Evolutionary conservation across 345 rosid genomes (phyloP), one percentile per base, ranked within the genome.

Genomic region (Eucalyptus pumila): DNA sequence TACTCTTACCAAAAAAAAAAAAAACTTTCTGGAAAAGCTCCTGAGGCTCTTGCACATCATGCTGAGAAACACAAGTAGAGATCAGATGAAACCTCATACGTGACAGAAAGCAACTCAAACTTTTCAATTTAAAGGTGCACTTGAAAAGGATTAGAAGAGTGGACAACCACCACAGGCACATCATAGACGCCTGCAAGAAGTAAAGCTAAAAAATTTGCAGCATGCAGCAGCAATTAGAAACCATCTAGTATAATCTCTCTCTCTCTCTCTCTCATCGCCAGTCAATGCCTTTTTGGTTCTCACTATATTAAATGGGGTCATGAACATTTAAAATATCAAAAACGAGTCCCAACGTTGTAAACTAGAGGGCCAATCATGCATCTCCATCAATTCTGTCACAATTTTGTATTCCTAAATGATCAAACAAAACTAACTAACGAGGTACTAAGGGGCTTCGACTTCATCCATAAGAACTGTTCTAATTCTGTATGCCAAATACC

Each of bases 31-130:
- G 5, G 42, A 5, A 40, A 40, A 1, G 62, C 88, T 91, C 95
- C 80, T 89, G 87, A 42, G 94, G 32, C 86, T 89, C 91, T 89
- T 88, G 90, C 90, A 91, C 89, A 6, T 93, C 91, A 88, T 93
- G 94, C 97, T 96, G 87, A 44, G 30, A 27, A 58, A 87, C 0
- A 14, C 80, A 50, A 86, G 37, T 8, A 50, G 58, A n/a, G 26
- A 14, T 24, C 3, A 49, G 40, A 50, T 47, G 26, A 86, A 26
- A 44, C 58, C 87, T 47, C 58, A 86, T 27, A 86, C 62, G 27
- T 40, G 14, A 86, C 2, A 3, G 60, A 50, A 48, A 52, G 58
- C 52, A 48, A 67, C 72, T 65, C 50, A 34, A 87, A 34, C 19
- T 16, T 60, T 67, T 19, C 81, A 19, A 19, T 72, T 34, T 10